Percentiles rank a stretch among this genome's conserved stretches.
Conservation (phyloP, 352 stramenopile genomes). For the Phytophthora pseudosyringae region DNA sequence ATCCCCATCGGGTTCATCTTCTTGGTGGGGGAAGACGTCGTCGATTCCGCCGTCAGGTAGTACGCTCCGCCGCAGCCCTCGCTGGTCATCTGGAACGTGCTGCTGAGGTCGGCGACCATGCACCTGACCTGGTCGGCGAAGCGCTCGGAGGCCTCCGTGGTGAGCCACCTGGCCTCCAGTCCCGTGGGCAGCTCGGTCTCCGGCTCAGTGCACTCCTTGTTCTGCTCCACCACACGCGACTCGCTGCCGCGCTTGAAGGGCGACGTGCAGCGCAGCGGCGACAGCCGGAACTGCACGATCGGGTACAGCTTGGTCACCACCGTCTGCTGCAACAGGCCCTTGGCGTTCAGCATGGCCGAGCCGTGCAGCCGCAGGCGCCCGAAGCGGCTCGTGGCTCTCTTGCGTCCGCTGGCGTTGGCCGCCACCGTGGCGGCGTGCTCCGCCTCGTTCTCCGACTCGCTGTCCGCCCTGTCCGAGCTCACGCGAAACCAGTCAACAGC, state of each 20-base stretch:
- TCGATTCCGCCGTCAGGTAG: conserved; percentile 41
- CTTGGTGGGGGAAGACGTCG: conserved; percentile 5
- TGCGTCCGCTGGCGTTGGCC: conserved; percentile 2
- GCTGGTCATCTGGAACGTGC: conserved; percentile 69
- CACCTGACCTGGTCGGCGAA: conserved; percentile 57
- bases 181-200: conserved; percentile 20
- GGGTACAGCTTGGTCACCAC: conserved; percentile 54
- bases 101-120: conserved; percentile 35
- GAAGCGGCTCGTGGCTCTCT: conserved; percentile 35
- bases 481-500: conserved; percentile 42
- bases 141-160: conserved; percentile 44
- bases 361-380: conserved; percentile 43
- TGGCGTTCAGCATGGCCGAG: conserved; percentile 51
- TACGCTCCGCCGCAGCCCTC: conserved; percentile 86
- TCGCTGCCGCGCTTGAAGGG: conserved; percentile 36
- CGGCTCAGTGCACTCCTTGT: conserved; percentile 10
- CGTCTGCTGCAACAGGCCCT: conserved; percentile 51
- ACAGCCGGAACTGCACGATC: conserved; percentile 50
- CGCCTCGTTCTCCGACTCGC: conserved; percentile 4
- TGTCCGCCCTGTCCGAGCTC: conserved; percentile 20
- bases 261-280: conserved; percentile 38
- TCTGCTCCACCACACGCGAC: background rate
- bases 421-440: background rate
- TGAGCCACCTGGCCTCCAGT: conserved; percentile 48
- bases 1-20: conserved; percentile 67